Base-by-base conservation (phyloP, 2,329 filamentous ascomycete species). In the Cordyceps javanica region DNA sequence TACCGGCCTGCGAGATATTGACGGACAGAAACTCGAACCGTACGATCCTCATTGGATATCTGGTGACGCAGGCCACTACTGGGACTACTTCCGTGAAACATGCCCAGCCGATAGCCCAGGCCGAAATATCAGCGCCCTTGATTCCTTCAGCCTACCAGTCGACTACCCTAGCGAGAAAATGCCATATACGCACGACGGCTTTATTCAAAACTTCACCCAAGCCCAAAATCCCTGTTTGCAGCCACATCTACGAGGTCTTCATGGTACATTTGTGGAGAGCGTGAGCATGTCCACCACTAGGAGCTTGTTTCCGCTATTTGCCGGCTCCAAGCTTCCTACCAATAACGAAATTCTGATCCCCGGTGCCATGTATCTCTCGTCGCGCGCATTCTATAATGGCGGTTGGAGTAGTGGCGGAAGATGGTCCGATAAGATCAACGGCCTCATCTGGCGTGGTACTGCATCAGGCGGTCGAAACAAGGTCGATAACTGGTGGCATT, bases 321-420 rank as follows among this genome's bases (percentile, higher is more conserved):
- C 80, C 61, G 82, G 82, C 57, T 82, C 76, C 66, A 86, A 86
- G 68, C 73, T 82, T 60, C 76, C 77, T 41, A 72, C 78, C 56
- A 85, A 85, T 70, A 84, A 81, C 64, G 82, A 85, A 63, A 82
- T 85, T 41, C 70, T 86, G 10, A 82, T 85, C 62, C 82, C 82
- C 1, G 81, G 80, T 4, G 82, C 80, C 63, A 83, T 83, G 78
- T 84, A 85, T 63, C 77, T 80, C 62, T 72, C 73, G 26, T 67
- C 77, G n/a, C 78, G 82, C 62, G 67, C 72, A 5, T 73, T 78
- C 32, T 84, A 84, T 67, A 74, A 72, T 10, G 82, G 82, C 58
- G 74, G 78, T 46, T 60, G 68, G 3, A 68, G 68, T 8, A 75
- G 76, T 46, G 82, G 83, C 55, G 69, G 75, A 19, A 66, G 71